Base-by-base conservation (phyloP, 106 monocot genomes). In the Vanilla planifolia region DNA sequence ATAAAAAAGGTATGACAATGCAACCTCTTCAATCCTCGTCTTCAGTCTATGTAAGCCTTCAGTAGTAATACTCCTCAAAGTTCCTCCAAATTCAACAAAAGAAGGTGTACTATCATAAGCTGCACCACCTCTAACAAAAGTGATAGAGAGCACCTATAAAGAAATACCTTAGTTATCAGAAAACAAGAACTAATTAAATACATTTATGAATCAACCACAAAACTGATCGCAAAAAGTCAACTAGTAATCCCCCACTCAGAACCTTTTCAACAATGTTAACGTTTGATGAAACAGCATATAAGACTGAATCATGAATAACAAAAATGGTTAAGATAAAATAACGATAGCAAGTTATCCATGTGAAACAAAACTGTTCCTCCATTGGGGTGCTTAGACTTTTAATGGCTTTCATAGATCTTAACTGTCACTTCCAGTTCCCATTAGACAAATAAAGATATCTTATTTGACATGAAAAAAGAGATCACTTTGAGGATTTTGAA, bases 11-110 rank as follows among this genome's bases (percentile, higher is more conserved):
- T 3, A 45, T 43, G 26, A 24, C 21, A 44, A 67, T 9, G 11
- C 39, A 11, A 78, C 86, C 81, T 86, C 86, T 66, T 65, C 33
- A 9, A 75, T 71, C 41, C 87, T 39, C 45, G 39, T 68, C 51
- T 76, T 72, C 2, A 88, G 75, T 56, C 62, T 42, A 1, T 75
- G 25, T n/a, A 88, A 33, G 16, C 82, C 82, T 59, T 79, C 79
- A 8, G 82, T 83, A 3, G 87, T 82, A 48, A 88, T 79, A 60
- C 87, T 88, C 59, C 87, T 61, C 39, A 88, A 60, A 28, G 79
- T 88, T 23, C 87, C 87, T 23, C 87, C 87, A 70, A 88, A 88
- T 64, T 88, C 75, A 2, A 79, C 62, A 55, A 67, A 46, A 55
- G 65, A 27, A 36, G 86, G 78, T 26, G 75, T 73, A 11, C 48